Evolutionary conservation across 1,284 basidiomycete species (phyloP), one percentile per base, ranked within the genome.

Genomic region (Megacollybia platyphylla): DNA sequence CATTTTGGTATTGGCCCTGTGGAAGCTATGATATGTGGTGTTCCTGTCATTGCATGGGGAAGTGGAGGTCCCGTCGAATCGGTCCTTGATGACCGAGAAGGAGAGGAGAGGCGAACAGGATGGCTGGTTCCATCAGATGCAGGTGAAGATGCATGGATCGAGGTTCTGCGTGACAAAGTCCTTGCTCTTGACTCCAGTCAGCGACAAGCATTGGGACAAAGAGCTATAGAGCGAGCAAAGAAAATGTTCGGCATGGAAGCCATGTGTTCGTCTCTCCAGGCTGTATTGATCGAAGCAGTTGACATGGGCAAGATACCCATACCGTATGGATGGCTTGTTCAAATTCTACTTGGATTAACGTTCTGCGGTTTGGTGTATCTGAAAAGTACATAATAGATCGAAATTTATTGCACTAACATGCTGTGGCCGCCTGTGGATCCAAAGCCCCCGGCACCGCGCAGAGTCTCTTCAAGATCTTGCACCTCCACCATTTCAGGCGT

Each of bases 1-100:
- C 94, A 98, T 60, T 96, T 98, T 57, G 94, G 94, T 1, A 97
- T 98, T 52, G 93, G 87, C 0, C 94, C 94, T 0, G 75, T 97
- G 4, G 96, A 98, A 59, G 93, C 80, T 0, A 97, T 97, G 91
- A 76, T 82, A 2, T 92, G 86, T 48, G 88, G 90, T 1, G 58
- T 97, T 0, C 91, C 92, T 0, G 87, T 98, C 0, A 61, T 98
- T 5, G 92, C 92, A 0, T 88, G 85, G 51, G 70, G 92, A 58
- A 85, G 76, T 41, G 94, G 96, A 28, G 94, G 94, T 0, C 94
- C 96, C 1, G 85, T 79, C 0, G 94, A 98, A 63, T 94, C 86
- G 37, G 65, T 97, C 15, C 60, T 92, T 7, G 76, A 86, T 53
- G 20, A 24, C 20, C 59, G 68, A 56, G 62, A 29, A 26, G 60